These are phyloP conservation scores for Xylaria cubensis DNA, from an alignment of 495 filamentous ascomycete species.

Conservation along the genomic window DNA sequence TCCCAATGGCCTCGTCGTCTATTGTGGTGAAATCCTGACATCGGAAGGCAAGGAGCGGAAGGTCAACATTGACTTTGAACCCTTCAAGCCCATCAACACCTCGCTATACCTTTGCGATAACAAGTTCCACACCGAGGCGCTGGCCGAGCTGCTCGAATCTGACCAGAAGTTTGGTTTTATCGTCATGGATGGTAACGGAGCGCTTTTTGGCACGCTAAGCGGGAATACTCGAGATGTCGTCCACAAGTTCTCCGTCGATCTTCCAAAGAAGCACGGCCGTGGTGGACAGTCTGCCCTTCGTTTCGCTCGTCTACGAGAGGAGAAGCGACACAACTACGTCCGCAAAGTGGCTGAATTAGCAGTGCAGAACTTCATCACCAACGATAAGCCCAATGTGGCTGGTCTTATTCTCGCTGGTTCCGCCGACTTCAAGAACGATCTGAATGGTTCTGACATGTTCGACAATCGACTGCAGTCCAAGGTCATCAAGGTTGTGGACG, in stretches of 20 bases:
- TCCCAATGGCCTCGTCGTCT: constrained; percentile 95
- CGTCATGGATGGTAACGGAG: constrained; percentile 98
- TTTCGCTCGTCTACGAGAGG: constrained; percentile 98
- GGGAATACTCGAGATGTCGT: constrained; percentile 97
- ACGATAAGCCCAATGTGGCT: constrained; percentile 96
- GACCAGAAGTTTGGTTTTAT: constrained; percentile 99
- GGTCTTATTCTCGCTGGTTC: constrained; percentile 95
- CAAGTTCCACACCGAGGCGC: constrained; percentile 98
- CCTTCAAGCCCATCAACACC: constrained; percentile 99
- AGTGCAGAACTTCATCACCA: constrained; percentile 97
- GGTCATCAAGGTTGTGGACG: constrained; percentile 98
- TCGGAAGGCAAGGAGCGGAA: constrained; percentile 97
- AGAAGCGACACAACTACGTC: constrained; percentile 99
- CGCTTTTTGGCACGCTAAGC: constrained; percentile 93
- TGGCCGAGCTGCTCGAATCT: constrained; percentile 94
- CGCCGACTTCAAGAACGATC: constrained; percentile 98
- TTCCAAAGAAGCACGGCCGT: constrained; percentile 99
- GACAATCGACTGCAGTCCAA: constrained; percentile 88
- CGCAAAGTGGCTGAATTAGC: constrained; percentile 97
- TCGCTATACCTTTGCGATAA: constrained; percentile 99
- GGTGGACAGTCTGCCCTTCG: constrained; percentile 98
- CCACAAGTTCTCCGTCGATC: constrained; percentile 95
- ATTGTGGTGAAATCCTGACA: constrained; percentile 99
- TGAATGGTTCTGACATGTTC: constrained; percentile 97
- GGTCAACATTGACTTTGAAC: constrained; percentile 99